A percentile compares a stretch with the other conserved stretches of the same genome.
Conservation (phyloP, 805 yeast genomes). For the Candida endomychidarum region DNA sequence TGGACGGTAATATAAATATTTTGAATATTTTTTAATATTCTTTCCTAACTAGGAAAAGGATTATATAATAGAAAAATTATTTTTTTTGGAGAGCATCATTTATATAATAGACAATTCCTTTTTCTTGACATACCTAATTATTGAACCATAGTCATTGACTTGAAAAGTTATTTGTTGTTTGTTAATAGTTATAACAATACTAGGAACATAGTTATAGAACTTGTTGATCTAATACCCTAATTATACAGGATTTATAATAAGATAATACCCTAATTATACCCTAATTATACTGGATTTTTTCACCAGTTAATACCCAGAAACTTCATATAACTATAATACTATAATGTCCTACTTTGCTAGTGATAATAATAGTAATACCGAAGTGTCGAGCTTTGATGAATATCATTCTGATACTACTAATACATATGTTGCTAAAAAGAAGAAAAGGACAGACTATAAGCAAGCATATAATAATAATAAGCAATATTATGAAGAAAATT, state of each 20-base stretch:
- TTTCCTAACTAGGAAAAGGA: constrained; percentile 6
- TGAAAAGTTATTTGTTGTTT: too few relatives aligned
- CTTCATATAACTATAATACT: too few relatives aligned
- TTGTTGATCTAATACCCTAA: too few relatives aligned
- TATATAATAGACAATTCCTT: constrained; percentile 6
- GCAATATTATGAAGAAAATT: constrained; percentile 3
- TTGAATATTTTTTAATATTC: constrained; percentile 5
- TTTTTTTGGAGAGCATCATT: constrained; percentile 8
- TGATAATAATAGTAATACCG: constrained; percentile 8
- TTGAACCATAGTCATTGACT: too few relatives aligned
- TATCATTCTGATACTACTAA: constrained; percentile 18
- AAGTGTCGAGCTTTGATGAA: constrained; percentile 6
- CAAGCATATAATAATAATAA: constrained; percentile 2
- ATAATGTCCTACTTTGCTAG: constrained; percentile 12
- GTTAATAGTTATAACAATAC: too few relatives aligned
- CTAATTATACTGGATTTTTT: constrained; percentile 2
- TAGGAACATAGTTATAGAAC: too few relatives aligned
- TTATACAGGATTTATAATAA: too few relatives aligned
- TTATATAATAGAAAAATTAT: constrained; percentile 1
- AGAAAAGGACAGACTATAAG: constrained; percentile 9
- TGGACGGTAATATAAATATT: too few relatives aligned
- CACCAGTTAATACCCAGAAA: constrained; percentile 3
- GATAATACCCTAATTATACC: background rate
- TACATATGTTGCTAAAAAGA: constrained; percentile 15
- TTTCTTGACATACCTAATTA: background rate